Evolutionary conservation across 2,329 filamentous ascomycete genomes (phyloP).

Genomic region (Tolypocladium cylindrosporum): DNA sequence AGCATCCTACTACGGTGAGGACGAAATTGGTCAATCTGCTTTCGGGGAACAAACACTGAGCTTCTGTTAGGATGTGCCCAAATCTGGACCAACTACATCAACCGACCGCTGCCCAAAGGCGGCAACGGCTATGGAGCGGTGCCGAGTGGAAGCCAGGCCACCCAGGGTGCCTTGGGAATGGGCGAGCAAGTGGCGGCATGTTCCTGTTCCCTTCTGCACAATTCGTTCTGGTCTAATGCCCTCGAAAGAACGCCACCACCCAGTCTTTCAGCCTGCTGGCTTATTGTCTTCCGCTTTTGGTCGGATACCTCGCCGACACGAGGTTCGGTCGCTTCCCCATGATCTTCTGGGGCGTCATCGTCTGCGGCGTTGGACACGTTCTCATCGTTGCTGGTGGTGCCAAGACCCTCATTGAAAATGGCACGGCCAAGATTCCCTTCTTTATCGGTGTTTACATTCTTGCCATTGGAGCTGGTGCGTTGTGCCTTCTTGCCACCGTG

Average conservation of each 20-base stretch:
- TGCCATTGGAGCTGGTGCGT: conserved; percentile 47
- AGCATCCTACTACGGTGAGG: conserved; percentile 48
- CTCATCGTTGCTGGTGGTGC: conserved; percentile 54
- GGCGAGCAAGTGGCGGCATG: conserved; percentile 24
- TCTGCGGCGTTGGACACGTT: conserved; percentile 59
- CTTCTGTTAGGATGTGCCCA: conserved; percentile 7
- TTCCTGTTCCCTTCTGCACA: not conserved
- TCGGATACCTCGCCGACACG: conserved; percentile 53
- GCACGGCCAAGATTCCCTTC: conserved; percentile 39
- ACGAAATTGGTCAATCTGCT: not conserved
- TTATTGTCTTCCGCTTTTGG: conserved; percentile 45
- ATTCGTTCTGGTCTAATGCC: not conserved
- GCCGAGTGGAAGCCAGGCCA: conserved; percentile 28
- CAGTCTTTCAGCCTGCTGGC: conserved; percentile 47
- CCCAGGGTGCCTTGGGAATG: conserved; percentile 48
- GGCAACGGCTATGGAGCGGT: conserved; percentile 36
- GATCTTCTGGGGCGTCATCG: conserved; percentile 58
- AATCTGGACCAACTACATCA: conserved; percentile 45
- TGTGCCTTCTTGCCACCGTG: not conserved
- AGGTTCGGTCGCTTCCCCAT: conserved; percentile 62
- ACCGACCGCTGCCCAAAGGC: conserved; percentile 44
- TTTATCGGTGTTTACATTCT: conserved; percentile 51
- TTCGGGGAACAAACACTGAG: not conserved
- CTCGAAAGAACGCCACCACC: conserved; percentile 15
- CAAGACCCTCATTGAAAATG: conserved; percentile 31